These are phyloP conservation scores for Apiospora saccharicola DNA, from an alignment of 2,329 filamentous ascomycete genomes.

Conservation along the genomic window DNA sequence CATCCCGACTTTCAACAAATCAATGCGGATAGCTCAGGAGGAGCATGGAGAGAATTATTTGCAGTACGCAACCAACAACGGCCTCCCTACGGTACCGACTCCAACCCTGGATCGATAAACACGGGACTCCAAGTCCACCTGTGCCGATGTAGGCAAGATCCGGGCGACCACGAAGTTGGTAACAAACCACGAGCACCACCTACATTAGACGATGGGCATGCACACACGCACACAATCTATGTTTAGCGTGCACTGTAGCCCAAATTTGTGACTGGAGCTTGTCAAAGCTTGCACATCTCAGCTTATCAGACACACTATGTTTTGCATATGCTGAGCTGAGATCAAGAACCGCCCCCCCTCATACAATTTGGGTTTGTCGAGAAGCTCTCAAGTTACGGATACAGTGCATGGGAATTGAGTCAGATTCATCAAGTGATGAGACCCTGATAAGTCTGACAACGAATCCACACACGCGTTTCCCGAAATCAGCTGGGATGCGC, in stretches of 20 bases:
- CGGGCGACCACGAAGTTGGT: conserved; percentile 1
- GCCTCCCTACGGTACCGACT: background rate
- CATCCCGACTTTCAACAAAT: conserved; percentile 6
- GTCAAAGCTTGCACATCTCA: background rate
- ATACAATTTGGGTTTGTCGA: background rate
- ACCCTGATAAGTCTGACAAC: background rate
- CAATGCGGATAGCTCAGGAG: conserved; percentile 9
- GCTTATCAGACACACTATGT: background rate
- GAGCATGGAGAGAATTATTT: conserved; percentile 2
- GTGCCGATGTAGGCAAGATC: conserved; percentile 11
- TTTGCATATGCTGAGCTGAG: conserved; percentile 4
- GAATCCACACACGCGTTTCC: conserved; percentile 9
- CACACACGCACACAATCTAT: background rate
- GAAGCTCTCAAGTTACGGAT: conserved; percentile 3
- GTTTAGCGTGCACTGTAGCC: background rate
- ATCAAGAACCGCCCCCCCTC: background rate
- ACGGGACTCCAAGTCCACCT: background rate
- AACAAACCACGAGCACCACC: background rate
- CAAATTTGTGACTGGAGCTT: background rate
- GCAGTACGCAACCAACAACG: background rate
- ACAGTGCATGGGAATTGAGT: conserved; percentile 8
- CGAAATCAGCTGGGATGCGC: background rate
- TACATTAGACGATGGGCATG: conserved; percentile 4
- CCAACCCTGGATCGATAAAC: conserved; percentile 19
- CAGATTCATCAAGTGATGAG: conserved; percentile 15